phyloP scores from a whole-genome alignment of 2,329 filamentous ascomycete species.

The Alternaria longipes region DNA sequence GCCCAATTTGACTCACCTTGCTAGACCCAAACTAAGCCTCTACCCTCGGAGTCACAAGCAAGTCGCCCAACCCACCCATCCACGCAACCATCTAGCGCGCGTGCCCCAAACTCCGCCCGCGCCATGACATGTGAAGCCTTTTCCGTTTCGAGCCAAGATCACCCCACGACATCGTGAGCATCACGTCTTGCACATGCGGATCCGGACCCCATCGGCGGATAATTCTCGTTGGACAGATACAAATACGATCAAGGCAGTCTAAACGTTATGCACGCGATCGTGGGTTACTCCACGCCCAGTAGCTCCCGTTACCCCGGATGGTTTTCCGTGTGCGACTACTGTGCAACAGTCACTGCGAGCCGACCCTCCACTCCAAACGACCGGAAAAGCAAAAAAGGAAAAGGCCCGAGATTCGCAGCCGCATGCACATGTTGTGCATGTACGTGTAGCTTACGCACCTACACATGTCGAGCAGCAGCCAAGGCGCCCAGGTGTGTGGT shows the following conservation, averaged over 20 bases:
- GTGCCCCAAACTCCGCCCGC: constrained; percentile 1
- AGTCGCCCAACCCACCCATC: background rate
- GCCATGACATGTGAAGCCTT: constrained; percentile 9
- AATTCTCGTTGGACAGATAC: constrained; percentile 13
- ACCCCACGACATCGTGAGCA: constrained; percentile 22
- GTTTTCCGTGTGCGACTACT: constrained; percentile 13
- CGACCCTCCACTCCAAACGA: constrained; percentile 6
- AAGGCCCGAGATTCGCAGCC: constrained; percentile 2
- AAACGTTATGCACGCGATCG: background rate
- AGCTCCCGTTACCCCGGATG: constrained; percentile 19
- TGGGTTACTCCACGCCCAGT: constrained; percentile 1
- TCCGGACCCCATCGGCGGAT: constrained; percentile 17
- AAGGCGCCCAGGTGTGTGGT: constrained; percentile 11
- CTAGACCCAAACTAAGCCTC: constrained; percentile 15
- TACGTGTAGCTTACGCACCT: constrained; percentile 1
- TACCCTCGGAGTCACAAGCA: constrained; percentile 20
- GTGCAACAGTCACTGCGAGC: constrained; percentile 1
- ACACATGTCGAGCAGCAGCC: constrained; percentile 1
- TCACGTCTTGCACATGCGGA: constrained; percentile 15
- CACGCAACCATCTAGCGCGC: constrained; percentile 1
- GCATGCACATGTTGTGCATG: background rate
- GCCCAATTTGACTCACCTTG: background rate
- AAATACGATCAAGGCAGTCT: background rate
- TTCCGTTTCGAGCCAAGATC: constrained; percentile 22
- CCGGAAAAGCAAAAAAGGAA: constrained; percentile 1